Evolutionary conservation across 441 rosid species (phyloP).

Genomic region (Metrosideros polymorpha): DNA sequence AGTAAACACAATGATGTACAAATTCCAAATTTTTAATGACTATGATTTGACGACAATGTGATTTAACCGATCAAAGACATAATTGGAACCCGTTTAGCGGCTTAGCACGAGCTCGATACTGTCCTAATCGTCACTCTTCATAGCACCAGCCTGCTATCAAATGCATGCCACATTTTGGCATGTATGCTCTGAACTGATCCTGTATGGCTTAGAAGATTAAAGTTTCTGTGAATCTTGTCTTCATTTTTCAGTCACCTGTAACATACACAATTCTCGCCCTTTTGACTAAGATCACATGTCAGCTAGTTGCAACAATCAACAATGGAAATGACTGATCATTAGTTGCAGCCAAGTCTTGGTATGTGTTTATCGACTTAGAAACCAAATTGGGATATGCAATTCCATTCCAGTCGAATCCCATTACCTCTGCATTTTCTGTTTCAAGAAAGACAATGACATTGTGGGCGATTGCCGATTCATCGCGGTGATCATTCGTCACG

Average conservation of each 20-base stretch:
- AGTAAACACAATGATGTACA: neutral
- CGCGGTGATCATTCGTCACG: neutral
- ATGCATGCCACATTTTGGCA: neutral
- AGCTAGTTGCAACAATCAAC: neutral
- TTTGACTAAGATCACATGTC: neutral
- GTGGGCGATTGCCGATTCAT: neutral
- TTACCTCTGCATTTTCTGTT: neutral
- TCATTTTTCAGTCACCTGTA: neutral
- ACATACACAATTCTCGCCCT: neutral
- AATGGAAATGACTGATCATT: neutral
- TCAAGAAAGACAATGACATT: neutral
- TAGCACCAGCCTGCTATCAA: neutral
- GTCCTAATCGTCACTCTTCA: neutral
- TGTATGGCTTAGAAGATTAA: neutral
- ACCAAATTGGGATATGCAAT: neutral
- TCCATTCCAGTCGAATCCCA: neutral
- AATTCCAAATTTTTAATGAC: neutral
- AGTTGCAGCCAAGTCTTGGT: neutral
- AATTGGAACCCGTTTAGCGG: neutral
- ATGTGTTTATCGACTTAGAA: neutral
- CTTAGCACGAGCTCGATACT: neutral
- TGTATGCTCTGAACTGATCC: neutral
- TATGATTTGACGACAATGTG: neutral
- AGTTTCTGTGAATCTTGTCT: neutral
- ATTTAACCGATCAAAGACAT: neutral